Base-by-base conservation (phyloP, 495 filamentous ascomycete species). In the Copromyces sp. region DNA sequence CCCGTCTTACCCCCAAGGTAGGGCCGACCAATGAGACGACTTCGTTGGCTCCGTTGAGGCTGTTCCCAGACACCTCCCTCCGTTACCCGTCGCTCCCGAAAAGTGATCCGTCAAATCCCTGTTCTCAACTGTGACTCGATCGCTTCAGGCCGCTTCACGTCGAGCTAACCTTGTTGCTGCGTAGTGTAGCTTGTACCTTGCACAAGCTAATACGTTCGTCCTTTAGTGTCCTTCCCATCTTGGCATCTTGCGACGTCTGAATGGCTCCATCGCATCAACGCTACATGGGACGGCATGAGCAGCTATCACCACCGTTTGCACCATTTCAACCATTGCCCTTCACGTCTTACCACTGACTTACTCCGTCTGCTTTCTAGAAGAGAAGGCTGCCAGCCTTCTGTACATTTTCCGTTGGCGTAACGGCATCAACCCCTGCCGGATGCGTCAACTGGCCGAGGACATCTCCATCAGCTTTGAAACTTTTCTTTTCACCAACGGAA, bases 81-180 rank as follows among this genome's bases (percentile, higher is more conserved):
- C 76, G 70, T 76, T 74, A 74, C 76, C 78, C 75, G 77, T 69
- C 53, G 73, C 71, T 80, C 78, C 78, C 79, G 76, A 72, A 70
- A 75, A 68, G 74, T 74, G 68, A 75, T 71, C 75, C 72, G 74
- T 75, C 74, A n/a, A 39, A 80, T 59, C 79, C 79, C 77, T 78
- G 79, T 74, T 70, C 74, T 68, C 73, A 40, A 42, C 71, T 73
- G 61, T 80, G 74, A 77, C 76, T 80, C 75, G 78, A 78, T 79
- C 78, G 77, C 77, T 79, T 79, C 75, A 77, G 73, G 74, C 77
- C 77, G 75, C 68, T 74, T 70, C 73, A 74, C 38, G 53, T 17
- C 70, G 65, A 76, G 69, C 75, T 76, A 73, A 76, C 53, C 53
- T 65, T 29, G 29, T 65, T 65, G 53, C 29, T 65, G 53, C 53